A percentile compares a stretch with the other conserved stretches of the same genome.
Conservation (phyloP, 805 yeast species). For the Ogataea philodendri region DNA sequence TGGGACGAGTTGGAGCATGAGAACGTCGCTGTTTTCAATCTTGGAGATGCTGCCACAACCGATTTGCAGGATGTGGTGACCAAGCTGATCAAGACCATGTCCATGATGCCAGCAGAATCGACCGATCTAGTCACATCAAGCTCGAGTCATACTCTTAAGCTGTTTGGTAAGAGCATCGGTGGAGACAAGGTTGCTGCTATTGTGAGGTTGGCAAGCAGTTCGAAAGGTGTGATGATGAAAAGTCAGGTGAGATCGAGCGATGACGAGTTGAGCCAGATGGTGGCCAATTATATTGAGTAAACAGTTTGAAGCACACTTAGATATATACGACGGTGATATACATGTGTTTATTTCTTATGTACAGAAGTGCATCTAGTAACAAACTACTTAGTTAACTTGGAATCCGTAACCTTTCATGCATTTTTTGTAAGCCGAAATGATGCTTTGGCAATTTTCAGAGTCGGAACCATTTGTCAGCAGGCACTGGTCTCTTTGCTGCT, state of each 20-base stretch:
- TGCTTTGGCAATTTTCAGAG: slow-evolving; percentile 70
- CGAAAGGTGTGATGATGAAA: slow-evolving; percentile 51
- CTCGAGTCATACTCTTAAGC: slow-evolving; percentile 67
- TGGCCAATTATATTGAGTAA: slow-evolving; percentile 48
- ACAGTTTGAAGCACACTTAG: too few relatives aligned
- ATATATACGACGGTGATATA: too few relatives aligned
- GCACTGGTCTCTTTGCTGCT: slow-evolving; percentile 77
- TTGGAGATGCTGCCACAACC: slow-evolving; percentile 42
- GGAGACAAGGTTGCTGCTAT: slow-evolving; percentile 52
- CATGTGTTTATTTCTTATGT: background rate
- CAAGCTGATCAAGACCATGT: slow-evolving; percentile 50
- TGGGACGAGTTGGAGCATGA: slow-evolving; percentile 74
- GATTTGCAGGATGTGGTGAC: slow-evolving; percentile 56
- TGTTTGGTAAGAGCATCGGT: slow-evolving; percentile 74
- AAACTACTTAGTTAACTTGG: slow-evolving; percentile 42
- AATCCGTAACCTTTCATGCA: slow-evolving; percentile 96
- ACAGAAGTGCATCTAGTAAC: too few relatives aligned
- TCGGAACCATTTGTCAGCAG: slow-evolving; percentile 80
- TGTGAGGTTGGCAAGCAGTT: slow-evolving; percentile 49
- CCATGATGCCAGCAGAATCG: slow-evolving; percentile 72
- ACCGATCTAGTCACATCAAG: slow-evolving; percentile 60
- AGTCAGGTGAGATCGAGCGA: slow-evolving; percentile 58
- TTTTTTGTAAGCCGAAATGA: slow-evolving; percentile 68
- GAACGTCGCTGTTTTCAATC: slow-evolving; percentile 62
- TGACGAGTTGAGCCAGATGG: slow-evolving; percentile 45